phyloP scores from a whole-genome alignment of 2,329 filamentous ascomycete species.

The Knoxdaviesia capensis region DNA sequence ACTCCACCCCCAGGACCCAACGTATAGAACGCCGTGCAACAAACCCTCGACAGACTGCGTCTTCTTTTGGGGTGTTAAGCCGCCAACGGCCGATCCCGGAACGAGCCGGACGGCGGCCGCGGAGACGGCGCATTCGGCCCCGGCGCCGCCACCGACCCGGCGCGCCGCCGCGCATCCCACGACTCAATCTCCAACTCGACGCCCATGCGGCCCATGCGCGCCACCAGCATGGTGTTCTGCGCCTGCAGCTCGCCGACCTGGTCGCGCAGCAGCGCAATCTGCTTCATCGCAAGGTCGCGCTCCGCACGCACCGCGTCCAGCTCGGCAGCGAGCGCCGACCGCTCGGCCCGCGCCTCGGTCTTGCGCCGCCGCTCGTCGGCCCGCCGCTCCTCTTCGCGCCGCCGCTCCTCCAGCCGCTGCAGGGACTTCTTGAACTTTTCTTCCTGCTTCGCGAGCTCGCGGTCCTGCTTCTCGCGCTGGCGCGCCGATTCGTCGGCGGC shows the following conservation, averaged over 20 bases:
- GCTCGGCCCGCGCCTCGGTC: slow-evolving; percentile 31
- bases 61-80: no score
- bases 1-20: no score
- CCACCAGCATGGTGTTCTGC: slow-evolving; percentile 38
- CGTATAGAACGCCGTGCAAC: no score
- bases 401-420: no score
- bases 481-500: slow-evolving; percentile 9
- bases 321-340: slow-evolving; percentile 25
- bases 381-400: slow-evolving; percentile 40
- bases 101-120: no score
- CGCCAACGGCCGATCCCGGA: no score
- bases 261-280: slow-evolving; percentile 31
- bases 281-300: slow-evolving; percentile 27
- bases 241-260: slow-evolving; percentile 37
- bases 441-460: no score
- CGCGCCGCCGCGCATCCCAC: no score
- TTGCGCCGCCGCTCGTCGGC: slow-evolving; percentile 30
- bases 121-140: no score
- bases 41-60: no score
- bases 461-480: slow-evolving; percentile 43
- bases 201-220: slow-evolving; percentile 26
- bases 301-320: slow-evolving; percentile 30
- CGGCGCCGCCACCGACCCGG: no score
- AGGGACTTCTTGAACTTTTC: no score
- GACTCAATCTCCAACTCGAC: not conserved